phyloP scores from a whole-genome alignment of 805 yeast species.

The Ogataea philodendri region DNA sequence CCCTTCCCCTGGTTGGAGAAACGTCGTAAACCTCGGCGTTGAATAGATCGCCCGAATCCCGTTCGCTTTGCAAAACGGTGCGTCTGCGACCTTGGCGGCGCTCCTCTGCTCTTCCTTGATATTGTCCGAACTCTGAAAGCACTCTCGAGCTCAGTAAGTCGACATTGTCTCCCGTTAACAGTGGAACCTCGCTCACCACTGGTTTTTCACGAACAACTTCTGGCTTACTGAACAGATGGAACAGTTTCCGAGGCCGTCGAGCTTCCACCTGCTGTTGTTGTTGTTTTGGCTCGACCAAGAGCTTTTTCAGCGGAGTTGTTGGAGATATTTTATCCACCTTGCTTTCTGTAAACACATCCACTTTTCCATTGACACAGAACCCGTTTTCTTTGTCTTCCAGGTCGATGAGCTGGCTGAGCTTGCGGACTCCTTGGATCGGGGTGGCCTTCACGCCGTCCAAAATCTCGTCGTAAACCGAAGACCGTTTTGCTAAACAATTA shows the following conservation, averaged over 20 bases:
- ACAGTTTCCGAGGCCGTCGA: conserved; percentile 2
- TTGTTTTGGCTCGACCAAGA: conserved; percentile 36
- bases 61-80: conserved; percentile 23
- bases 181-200: conserved; percentile 5
- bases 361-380: conserved; percentile 48
- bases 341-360: conserved; percentile 49
- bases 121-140: conserved; percentile 49
- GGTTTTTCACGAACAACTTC: conserved; percentile 1
- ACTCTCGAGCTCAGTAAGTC: conserved; percentile 71
- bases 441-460: conserved; percentile 31
- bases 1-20: conserved; percentile 22
- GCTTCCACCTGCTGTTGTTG: background rate
- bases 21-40: conserved; percentile 8
- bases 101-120: conserved; percentile 27
- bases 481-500: conserved; percentile 28
- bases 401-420: conserved; percentile 18
- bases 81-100: conserved; percentile 21
- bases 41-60: conserved; percentile 8
- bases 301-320: conserved; percentile 65
- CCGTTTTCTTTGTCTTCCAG: conserved; percentile 35
- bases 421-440: conserved; percentile 35
- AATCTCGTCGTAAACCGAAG: conserved; percentile 27
- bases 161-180: conserved; percentile 35
- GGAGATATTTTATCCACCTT: conserved; percentile 49
- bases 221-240: conserved; percentile 6